Evolutionary conservation across 768 basidiomycete genomes (phyloP).

Genomic region (Gelatoporia subvermispora): DNA sequence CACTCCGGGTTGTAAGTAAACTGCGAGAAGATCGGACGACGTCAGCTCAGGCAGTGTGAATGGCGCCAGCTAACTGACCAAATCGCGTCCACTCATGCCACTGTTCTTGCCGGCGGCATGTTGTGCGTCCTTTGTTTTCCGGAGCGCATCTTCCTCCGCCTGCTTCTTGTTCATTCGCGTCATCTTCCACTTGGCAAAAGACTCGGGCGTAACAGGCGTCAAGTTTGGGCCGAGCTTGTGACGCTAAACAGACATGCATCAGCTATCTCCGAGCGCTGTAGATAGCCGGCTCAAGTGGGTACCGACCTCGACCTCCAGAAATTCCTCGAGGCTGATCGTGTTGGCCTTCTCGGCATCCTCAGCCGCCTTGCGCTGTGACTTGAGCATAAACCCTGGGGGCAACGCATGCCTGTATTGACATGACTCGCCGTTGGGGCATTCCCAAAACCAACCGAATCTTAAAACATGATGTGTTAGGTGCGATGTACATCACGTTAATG

Average conservation of each 20-base stretch:
- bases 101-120: constrained; percentile 82
- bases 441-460: constrained; percentile 95
- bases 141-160: constrained; percentile 77
- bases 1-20: constrained; percentile 96
- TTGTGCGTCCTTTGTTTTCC: constrained; percentile 78
- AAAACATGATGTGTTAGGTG: not conserved
- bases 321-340: constrained; percentile 90
- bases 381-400: constrained; percentile 93
- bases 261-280: not conserved
- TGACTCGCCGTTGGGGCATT: constrained; percentile 81
- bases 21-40: constrained; percentile 31
- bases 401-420: constrained; percentile 96
- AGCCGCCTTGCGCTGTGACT: constrained; percentile 85
- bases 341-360: constrained; percentile 90
- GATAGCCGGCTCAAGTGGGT: not conserved
- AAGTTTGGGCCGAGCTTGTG: constrained; percentile 89
- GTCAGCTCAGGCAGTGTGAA: not conserved
- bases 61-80: constrained; percentile 47
- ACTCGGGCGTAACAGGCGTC: constrained; percentile 89
- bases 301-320: constrained; percentile 91
- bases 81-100: constrained; percentile 94
- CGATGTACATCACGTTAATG: not conserved
- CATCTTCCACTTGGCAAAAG: constrained; percentile 93
- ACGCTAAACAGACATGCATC: constrained; percentile 44
- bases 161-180: constrained; percentile 93